Conservation (phyloP, 2,329 filamentous ascomycete genomes). For the Diplocarpon mali region DNA sequence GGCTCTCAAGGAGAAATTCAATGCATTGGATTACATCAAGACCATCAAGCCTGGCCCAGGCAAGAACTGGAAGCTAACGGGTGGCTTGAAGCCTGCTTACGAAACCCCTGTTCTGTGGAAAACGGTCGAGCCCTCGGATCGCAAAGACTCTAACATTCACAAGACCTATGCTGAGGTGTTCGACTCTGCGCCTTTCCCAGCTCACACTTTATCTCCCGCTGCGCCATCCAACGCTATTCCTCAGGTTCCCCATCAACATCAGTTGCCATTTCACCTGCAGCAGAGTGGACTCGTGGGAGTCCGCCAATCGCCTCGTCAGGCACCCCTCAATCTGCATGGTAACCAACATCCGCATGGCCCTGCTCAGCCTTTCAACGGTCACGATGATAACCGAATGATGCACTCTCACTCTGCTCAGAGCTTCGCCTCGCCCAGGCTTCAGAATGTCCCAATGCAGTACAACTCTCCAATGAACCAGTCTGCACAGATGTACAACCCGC, state of each 20-base stretch:
- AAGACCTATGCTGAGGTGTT: conserved; percentile 70
- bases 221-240: conserved; percentile 59
- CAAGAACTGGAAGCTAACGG: conserved; percentile 62
- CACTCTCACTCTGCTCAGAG: conserved; percentile 74
- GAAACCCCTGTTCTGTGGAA: conserved; percentile 82
- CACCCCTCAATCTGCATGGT: conserved; percentile 65
- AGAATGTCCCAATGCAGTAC: conserved; percentile 59
- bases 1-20: conserved; percentile 44
- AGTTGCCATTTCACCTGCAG: conserved; percentile 73
- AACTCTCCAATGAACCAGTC: conserved; percentile 61
- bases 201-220: conserved; percentile 52
- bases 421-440: conserved; percentile 73
- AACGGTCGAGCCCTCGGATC: conserved; percentile 44
- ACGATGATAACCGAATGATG: conserved; percentile 79
- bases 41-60: conserved; percentile 41
- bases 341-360: conserved; percentile 60
- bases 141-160: conserved; percentile 54
- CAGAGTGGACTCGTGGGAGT: conserved; percentile 54
- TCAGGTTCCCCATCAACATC: conserved; percentile 71
- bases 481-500: conserved; percentile 58
- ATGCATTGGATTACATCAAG: conserved; percentile 49
- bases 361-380: conserved; percentile 55
- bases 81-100: conserved; percentile 74
- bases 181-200: conserved; percentile 50
- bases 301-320: conserved; percentile 39